These are phyloP conservation scores for Friedmanniomyces endolithicus DNA, from an alignment of 495 filamentous ascomycete genomes.

Conservation along the genomic window DNA sequence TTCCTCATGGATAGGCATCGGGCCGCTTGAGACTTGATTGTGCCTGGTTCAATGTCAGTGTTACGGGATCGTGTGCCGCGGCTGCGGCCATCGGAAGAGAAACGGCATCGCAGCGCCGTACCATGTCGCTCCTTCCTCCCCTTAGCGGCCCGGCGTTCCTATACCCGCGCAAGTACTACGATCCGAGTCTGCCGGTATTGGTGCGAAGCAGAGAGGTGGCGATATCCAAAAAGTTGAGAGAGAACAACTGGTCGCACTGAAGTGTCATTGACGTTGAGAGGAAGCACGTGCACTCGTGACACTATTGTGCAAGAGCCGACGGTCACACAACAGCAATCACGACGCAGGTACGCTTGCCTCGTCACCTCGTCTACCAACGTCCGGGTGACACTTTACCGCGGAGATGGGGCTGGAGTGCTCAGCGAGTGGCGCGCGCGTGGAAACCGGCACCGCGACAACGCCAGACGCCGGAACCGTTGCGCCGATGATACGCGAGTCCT, in stretches of 20 bases:
- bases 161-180: not conserved
- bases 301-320: not conserved
- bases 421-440: not conserved
- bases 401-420: not conserved
- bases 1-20: not conserved
- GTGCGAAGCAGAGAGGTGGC: no score
- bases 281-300: not conserved
- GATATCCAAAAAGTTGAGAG: no score
- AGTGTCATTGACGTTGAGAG: not conserved
- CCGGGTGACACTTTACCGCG: not conserved
- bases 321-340: not conserved
- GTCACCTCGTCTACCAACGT: not conserved
- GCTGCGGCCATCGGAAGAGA: not conserved
- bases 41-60: not conserved
- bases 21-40: not conserved
- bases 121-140: not conserved
- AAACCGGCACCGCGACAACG: not conserved
- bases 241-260: not conserved
- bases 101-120: not conserved
- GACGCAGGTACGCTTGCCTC: not conserved
- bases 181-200: not conserved
- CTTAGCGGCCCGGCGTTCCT: not conserved
- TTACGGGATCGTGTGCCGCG: not conserved
- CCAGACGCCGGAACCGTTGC: not conserved
- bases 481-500: not conserved